Base-by-base conservation (phyloP, 2,329 filamentous ascomycete genomes). In the Ophiostoma perfectum region DNA sequence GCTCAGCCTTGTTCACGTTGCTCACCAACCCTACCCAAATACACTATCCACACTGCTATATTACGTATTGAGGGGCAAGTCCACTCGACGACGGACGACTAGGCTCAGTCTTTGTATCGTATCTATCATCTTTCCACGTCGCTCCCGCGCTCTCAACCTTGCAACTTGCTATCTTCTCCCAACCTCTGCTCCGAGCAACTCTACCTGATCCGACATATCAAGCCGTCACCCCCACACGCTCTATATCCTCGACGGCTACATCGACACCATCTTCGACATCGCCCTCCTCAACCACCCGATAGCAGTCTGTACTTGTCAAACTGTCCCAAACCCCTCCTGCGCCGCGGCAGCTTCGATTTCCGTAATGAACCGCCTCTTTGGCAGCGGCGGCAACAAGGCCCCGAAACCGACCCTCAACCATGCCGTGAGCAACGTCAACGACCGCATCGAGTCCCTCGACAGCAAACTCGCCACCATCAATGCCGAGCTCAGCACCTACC, bases 401-500 rank as follows among this genome's bases (percentile, higher is more conserved):
- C 93, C 95, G 67, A 98, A 98, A 80, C 92, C 95, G 65, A 94
- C 91, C 66, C 90, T 97, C 73, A 87, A 86, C 80, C 84, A 86
- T 74, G 93, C 93, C 74, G 96, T 97, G 75, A 79, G 83, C 78
- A 95, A 91, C 83, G 90, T 95, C 76, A 93, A 97, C 82, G 86
- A 87, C 70, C 88, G 93, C 76, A 87, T 97, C 78, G 88, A 92
- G 76, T 89, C 86, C 72, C 89, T 97, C 81, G 95, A 98, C 81
- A 93, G 97, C 71, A 97, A 98, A 77, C 90, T 98, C 75, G 90
- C 93, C 70, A 90, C 92, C 72, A 86, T 97, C 75, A 97, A 96
- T 80, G 89, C 91, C 74, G 94, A 98, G 78, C 90, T 99, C 4
- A 84, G 88, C 16, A 89, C 90, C 71, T 96, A 97, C 83, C 93